These are phyloP conservation scores for Fomitopsis palustris DNA, from an alignment of 1,284 basidiomycete genomes.

Conservation along the genomic window DNA sequence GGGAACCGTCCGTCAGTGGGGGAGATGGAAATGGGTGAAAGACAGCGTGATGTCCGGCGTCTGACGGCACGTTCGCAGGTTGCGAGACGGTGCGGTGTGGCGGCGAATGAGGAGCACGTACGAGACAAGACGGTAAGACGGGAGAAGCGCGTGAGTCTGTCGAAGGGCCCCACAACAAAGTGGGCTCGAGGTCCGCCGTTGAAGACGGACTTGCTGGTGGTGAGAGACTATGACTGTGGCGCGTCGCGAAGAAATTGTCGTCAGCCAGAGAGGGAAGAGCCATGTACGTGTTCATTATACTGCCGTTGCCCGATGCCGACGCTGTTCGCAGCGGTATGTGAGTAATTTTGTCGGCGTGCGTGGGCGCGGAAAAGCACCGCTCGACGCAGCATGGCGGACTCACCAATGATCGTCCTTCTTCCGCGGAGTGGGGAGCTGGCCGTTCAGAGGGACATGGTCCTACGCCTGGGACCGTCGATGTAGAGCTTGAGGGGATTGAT, in stretches of 20 bases:
- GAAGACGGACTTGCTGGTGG: background rate
- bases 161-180: slow-evolving; percentile 11
- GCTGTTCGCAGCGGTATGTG: slow-evolving; percentile 4
- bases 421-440: background rate
- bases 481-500: background rate
- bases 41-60: slow-evolving; percentile 8
- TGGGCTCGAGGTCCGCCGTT: background rate
- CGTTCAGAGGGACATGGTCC: slow-evolving; percentile 5
- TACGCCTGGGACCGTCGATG: background rate
- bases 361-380: slow-evolving; percentile 2
- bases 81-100: slow-evolving; percentile 11
- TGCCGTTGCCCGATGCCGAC: slow-evolving; percentile 19
- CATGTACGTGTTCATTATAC: slow-evolving; percentile 24
- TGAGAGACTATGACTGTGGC: slow-evolving; percentile 7
- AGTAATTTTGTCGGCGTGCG: background rate
- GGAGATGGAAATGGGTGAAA: slow-evolving; percentile 21
- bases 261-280: slow-evolving; percentile 11
- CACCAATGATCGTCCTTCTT: slow-evolving; percentile 8
- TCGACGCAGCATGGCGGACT: slow-evolving; percentile 5
- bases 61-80: slow-evolving; percentile 11
- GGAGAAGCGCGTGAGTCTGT: slow-evolving; percentile 12
- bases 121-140: background rate
- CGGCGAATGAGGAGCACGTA: slow-evolving; percentile 1
- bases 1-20: slow-evolving; percentile 20
- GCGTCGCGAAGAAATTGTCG: slow-evolving; percentile 10